Percentiles rank a stretch among this genome's conserved stretches.
These are phyloP conservation scores for Wickerhamiella parazyma DNA, from an alignment of 805 yeast genomes.

Conservation along the genomic window DNA sequence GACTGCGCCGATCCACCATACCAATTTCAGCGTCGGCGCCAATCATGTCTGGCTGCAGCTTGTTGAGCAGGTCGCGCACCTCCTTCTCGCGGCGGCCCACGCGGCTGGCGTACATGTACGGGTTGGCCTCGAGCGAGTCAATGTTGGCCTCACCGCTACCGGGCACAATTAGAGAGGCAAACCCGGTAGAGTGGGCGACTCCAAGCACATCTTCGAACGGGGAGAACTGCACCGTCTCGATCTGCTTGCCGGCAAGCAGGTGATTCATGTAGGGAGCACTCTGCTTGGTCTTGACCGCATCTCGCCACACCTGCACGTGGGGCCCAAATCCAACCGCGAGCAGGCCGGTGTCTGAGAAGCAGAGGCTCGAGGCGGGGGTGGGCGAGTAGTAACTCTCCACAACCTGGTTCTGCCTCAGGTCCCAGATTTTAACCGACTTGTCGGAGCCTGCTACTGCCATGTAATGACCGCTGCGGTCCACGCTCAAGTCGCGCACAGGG, in stretches of 20 bases:
- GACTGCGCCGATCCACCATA: conserved; percentile 59
- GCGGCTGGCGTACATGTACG: conserved; percentile 80
- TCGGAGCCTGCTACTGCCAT: conserved; percentile 92
- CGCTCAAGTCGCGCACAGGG: conserved; percentile 70
- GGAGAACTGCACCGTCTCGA: conserved; percentile 57
- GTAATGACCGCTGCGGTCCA: conserved; percentile 83
- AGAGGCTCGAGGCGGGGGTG: conserved; percentile 69
- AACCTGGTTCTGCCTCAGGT: conserved; percentile 68
- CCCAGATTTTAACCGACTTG: conserved; percentile 80
- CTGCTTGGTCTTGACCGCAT: conserved; percentile 53
- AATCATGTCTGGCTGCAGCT: conserved; percentile 84
- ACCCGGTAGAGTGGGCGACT: conserved; percentile 65
- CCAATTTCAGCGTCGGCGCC: conserved; percentile 87
- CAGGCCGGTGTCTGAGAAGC: conserved; percentile 77
- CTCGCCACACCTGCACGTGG: conserved; percentile 90
- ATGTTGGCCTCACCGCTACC: conserved; percentile 97
- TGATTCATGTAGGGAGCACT: conserved; percentile 87
- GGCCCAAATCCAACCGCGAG: conserved; percentile 92
- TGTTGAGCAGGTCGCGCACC: conserved; percentile 72
- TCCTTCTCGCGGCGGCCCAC: conserved; percentile 90
- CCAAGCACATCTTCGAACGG: conserved; percentile 97
- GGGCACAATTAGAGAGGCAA: conserved; percentile 79
- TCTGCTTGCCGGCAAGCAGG: conserved; percentile 60
- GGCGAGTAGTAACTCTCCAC: conserved; percentile 62
- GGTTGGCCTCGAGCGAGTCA: conserved; percentile 87